These are phyloP conservation scores for Camellia sinensis DNA, from an alignment of 148 eudicot genomes.

Conservation along the genomic window DNA sequence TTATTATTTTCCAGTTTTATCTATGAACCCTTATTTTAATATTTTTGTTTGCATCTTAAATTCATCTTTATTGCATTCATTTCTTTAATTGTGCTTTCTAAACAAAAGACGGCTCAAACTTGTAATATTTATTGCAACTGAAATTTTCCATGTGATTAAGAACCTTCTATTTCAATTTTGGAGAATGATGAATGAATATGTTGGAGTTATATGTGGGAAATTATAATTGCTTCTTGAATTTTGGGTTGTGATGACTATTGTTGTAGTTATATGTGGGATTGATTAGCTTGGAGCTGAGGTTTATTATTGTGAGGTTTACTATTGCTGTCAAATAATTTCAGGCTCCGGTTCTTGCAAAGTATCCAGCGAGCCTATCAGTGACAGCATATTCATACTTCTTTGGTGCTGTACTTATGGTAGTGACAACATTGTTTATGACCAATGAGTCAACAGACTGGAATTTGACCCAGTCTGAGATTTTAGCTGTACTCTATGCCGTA, in stretches of 20 bases:
- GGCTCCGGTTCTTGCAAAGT: slow-evolving; percentile 82
- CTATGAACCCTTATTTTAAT: neutral
- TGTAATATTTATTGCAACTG: neutral
- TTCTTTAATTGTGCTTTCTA: neutral
- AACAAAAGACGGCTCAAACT: neutral
- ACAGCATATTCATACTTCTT: slow-evolving; percentile 92
- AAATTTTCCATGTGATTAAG: neutral
- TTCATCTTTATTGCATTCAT: neutral
- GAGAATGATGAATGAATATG: neutral
- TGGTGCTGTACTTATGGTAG: slow-evolving; percentile 66
- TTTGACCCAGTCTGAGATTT: slow-evolving; percentile 59
- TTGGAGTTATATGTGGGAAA: neutral
- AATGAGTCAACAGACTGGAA: slow-evolving; percentile 68
- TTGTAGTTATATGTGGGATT: neutral
- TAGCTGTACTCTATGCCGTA: slow-evolving; percentile 86
- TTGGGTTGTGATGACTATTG: neutral
- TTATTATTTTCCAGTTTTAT: slow-evolving; percentile 10
- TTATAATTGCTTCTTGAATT: neutral
- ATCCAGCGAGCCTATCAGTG: slow-evolving; percentile 94
- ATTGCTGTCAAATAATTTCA: slow-evolving; percentile 32
- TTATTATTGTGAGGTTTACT: slow-evolving; percentile 2
- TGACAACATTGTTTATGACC: slow-evolving; percentile 50
- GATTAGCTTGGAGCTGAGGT: neutral
- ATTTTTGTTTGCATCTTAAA: neutral
- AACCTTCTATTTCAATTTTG: neutral